Evolutionary conservation across 1,139 yeast genomes (phyloP), one percentile per base, ranked within the genome.

Genomic region (Pichia terricola): DNA sequence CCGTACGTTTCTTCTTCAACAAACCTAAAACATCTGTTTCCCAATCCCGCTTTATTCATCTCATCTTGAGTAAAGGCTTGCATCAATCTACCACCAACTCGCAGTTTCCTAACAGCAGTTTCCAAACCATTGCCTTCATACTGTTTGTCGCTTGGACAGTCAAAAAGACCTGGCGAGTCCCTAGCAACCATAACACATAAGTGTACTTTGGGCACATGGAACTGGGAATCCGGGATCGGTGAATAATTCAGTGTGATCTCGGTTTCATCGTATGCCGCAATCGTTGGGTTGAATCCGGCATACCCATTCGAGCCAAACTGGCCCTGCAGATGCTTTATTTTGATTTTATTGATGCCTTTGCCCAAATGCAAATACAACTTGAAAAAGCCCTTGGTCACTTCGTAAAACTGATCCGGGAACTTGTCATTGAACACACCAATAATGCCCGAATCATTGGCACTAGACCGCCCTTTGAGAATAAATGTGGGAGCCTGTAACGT

Each of bases 21-120:
- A 53, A 88, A 82, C 48, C 79, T 78, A 63, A 88, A 88, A 4
- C 84, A 72, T 47, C 97, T 67, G 52, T 82, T 78, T 28, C 96
- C 95, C 55, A 86, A 75, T 0, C 94, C 94, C 44, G 75, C 73
- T 36, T 80, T 67, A 46, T 79, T 65, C 95, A 91, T 87, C 59
- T 89, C 96, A 53, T 91, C 96, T 53, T 81, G 81, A 0, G 97
- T 89, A 60, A 77, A 89, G 0, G 96, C 95, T 56, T 87, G 89
- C 95, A 88, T 87, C 62, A 91, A 62, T 55, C 96, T 71, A 4
- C 86, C 95, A 6, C 89, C 96, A 49, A 87, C 76, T 54, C 95
- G 77, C 52, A 91, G 61, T 60, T 86, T 88, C 52, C 70, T 69
- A 26, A 86, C 67, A 0, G 96, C 96, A n/a, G 79, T 63, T 22